These are phyloP conservation scores for Xerocomus brunneocitrinus DNA, from an alignment of 768 basidiomycete species.

Conservation along the genomic window DNA sequence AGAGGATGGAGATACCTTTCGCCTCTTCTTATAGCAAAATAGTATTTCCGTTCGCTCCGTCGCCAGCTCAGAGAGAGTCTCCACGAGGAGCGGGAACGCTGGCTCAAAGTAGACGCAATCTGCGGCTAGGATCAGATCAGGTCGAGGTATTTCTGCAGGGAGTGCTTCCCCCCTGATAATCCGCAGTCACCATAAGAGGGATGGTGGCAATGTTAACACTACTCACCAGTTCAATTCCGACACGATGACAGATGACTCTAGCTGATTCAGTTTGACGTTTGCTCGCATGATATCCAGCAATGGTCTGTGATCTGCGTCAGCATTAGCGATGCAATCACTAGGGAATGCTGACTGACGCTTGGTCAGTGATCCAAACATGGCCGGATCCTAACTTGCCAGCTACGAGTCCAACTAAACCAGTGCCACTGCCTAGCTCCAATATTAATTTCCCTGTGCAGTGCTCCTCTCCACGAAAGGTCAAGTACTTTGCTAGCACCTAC, in stretches of 20 bases:
- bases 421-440: constrained; percentile 87
- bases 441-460: constrained; percentile 54
- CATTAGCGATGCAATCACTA: constrained; percentile 5
- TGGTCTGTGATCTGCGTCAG: constrained; percentile 43
- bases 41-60: constrained; percentile 59
- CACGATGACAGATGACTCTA: constrained; percentile 49
- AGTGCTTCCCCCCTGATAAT: constrained; percentile 59
- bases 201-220: constrained; percentile 7
- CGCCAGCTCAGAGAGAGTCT: constrained; percentile 67
- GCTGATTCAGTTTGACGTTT: constrained; percentile 66
- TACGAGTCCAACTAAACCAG: constrained; percentile 87
- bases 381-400: constrained; percentile 59
- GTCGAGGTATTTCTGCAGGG: constrained; percentile 42
- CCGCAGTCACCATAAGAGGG: constrained; percentile 3
- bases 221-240: constrained; percentile 80
- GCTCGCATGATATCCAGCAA: constrained; percentile 72
- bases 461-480: constrained; percentile 49
- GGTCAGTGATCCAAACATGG: constrained; percentile 83
- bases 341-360: constrained; percentile 58
- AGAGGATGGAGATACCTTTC: constrained; percentile 55
- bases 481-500: constrained; percentile 76
- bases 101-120: constrained; percentile 97
- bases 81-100: constrained; percentile 80
- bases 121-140: constrained; percentile 79
- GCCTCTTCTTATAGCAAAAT: constrained; percentile 91